A percentile compares a stretch with the other conserved stretches of the same genome.
phyloP scores from a whole-genome alignment of 495 filamentous ascomycete species.

The Bathelium albidoporum region DNA sequence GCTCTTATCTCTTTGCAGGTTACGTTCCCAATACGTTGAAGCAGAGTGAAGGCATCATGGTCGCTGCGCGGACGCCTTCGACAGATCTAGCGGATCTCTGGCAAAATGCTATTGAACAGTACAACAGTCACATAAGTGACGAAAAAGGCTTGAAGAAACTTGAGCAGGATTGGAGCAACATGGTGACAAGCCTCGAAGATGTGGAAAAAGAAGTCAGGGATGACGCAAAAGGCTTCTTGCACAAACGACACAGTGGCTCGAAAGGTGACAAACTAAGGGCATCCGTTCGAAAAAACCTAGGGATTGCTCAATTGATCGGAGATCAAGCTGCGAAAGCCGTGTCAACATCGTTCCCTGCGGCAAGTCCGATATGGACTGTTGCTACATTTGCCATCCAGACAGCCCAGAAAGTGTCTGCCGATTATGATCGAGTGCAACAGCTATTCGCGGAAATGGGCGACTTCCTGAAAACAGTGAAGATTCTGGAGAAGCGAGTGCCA shows the following conservation, averaged over 20 bases:
- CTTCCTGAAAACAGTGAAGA: constrained; percentile 2
- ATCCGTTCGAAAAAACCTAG: constrained; percentile 1
- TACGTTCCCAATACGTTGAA: background rate
- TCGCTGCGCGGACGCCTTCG: background rate
- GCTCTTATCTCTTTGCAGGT: background rate
- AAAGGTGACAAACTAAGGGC: background rate
- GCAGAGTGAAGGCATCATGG: background rate
- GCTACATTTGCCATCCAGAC: constrained; percentile 1
- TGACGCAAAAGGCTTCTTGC: background rate
- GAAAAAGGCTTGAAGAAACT: background rate
- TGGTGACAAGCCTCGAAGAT: background rate
- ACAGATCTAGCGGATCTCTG: constrained; percentile 1
- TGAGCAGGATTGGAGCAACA: constrained; percentile 1
- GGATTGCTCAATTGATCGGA: background rate
- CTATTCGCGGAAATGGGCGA: constrained; percentile 1
- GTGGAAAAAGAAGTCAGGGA: background rate
- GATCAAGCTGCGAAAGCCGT: background rate
- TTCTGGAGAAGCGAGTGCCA: background rate
- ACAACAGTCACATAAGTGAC: constrained; percentile 1
- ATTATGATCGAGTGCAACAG: background rate
- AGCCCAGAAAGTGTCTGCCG: constrained; percentile 3
- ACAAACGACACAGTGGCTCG: constrained; percentile 2
- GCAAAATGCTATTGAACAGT: constrained; percentile 3
- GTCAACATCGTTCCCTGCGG: constrained; percentile 1
- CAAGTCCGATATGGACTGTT: constrained; percentile 1